phyloP scores from a whole-genome alignment of 2,329 filamentous ascomycete species.

The Alternaria panax region DNA sequence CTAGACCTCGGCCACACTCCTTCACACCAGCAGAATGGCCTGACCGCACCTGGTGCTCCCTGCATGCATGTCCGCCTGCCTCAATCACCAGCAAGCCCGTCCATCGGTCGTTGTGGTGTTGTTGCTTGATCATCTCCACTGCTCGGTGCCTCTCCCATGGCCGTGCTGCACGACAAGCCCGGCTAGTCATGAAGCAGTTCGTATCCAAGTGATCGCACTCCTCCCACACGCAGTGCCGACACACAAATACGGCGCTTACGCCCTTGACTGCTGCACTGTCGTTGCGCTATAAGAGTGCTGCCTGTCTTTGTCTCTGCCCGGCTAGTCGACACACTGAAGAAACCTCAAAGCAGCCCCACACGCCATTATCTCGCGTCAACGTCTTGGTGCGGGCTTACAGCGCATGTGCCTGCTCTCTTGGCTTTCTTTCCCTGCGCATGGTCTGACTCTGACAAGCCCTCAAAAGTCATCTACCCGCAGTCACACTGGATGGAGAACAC shows the following conservation, averaged over 20 bases:
- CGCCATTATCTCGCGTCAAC: not conserved
- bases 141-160: not conserved
- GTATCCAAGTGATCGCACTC: not conserved
- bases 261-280: not conserved
- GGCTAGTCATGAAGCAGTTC: constrained; percentile 1
- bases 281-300: not conserved
- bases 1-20: constrained; percentile 11
- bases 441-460: not conserved
- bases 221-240: not conserved
- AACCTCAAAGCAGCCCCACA: not conserved
- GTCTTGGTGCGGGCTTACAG: not conserved
- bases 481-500: constrained; percentile 3
- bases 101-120: not conserved
- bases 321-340: not conserved
- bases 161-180: not conserved
- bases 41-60: not conserved
- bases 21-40: constrained; percentile 8
- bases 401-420: not conserved
- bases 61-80: not conserved
- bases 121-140: not conserved
- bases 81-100: not conserved
- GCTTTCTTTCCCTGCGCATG: not conserved
- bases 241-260: constrained; percentile 2
- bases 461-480: constrained; percentile 1
- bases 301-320: not conserved